Percentiles rank a stretch among this genome's conserved stretches.
Conservation (phyloP, 768 basidiomycete genomes). For the Xerocomellus intermedius region DNA sequence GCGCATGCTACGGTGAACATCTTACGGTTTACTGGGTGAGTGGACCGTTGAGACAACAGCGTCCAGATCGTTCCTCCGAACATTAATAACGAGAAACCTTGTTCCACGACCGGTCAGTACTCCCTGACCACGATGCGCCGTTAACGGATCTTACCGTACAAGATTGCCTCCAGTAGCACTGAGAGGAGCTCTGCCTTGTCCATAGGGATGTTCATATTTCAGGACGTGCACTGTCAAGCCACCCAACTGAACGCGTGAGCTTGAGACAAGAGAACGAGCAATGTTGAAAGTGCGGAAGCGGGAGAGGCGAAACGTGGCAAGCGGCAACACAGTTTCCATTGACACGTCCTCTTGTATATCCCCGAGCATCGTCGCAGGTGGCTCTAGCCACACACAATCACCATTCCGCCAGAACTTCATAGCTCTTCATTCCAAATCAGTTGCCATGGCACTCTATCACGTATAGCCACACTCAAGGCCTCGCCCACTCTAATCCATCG, state of each 20-base stretch:
- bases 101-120: neutral
- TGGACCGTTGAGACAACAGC: neutral
- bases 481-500: no score
- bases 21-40: neutral
- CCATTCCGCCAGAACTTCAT: no score
- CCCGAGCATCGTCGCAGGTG: no score
- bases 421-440: no score
- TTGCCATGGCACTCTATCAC: no score
- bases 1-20: neutral
- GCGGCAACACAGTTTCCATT: no score
- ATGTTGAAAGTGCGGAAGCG: no score
- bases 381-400: no score
- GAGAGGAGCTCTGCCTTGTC: slow-evolving; percentile 2
- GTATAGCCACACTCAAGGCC: no score
- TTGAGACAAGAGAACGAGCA: no score
- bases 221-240: neutral
- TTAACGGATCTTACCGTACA: neutral
- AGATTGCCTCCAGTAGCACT: neutral
- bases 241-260: neutral
- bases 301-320: no score
- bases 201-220: neutral
- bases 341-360: no score
- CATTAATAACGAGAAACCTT: slow-evolving; percentile 4
- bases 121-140: neutral
- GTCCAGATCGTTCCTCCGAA: neutral